Percentiles rank a stretch among this genome's conserved stretches.
Conservation (phyloP, 257 asterid species). For the Galeopsis tetrahit region DNA sequence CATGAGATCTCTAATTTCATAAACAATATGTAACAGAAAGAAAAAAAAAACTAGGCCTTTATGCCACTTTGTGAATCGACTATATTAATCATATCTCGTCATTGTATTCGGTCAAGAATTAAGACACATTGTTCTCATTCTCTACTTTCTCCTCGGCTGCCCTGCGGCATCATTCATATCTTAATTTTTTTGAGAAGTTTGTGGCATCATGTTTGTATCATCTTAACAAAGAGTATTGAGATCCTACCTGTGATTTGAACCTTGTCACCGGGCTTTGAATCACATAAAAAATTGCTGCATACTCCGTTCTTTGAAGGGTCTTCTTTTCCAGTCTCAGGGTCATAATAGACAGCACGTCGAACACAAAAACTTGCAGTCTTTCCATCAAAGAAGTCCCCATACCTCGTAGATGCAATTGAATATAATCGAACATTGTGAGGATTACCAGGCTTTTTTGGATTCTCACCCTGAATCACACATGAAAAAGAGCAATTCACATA, state of each 20-base stretch:
- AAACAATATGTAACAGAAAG: background rate
- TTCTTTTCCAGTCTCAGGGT: slow-evolving; percentile 90
- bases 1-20: background rate
- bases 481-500: background rate
- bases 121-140: background rate
- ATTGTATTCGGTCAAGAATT: background rate
- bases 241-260: slow-evolving; percentile 74
- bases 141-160: background rate
- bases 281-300: slow-evolving; percentile 90
- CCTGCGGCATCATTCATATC: background rate
- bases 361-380: slow-evolving; percentile 92
- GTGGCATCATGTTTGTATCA: background rate
- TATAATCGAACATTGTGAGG: slow-evolving; percentile 87
- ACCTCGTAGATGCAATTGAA: slow-evolving; percentile 92
- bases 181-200: background rate
- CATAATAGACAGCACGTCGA: slow-evolving; percentile 88
- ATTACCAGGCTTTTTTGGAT: slow-evolving; percentile 90
- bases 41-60: background rate
- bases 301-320: slow-evolving; percentile 86
- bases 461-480: slow-evolving; percentile 68
- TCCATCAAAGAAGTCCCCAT: slow-evolving; percentile 88
- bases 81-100: background rate
- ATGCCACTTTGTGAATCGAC: background rate
- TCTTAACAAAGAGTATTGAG: background rate
- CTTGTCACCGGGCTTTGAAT: slow-evolving; percentile 90